phyloP scores from a whole-genome alignment of 441 rosid genomes.

The Viola pubescens region DNA sequence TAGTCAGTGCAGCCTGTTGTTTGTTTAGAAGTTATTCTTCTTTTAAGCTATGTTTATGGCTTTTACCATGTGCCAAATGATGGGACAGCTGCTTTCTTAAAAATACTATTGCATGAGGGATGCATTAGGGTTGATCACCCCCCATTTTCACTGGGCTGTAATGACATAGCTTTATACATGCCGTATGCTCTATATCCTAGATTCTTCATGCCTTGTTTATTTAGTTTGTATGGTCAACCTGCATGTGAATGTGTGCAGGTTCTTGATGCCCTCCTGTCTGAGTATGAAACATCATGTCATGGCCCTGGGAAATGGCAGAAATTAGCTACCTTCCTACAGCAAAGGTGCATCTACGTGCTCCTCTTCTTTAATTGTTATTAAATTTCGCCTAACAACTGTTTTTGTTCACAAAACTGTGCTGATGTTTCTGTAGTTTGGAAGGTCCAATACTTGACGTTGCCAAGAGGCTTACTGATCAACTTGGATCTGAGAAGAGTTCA shows the following conservation, averaged over 20 bases:
- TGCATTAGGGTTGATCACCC: too few relatives aligned
- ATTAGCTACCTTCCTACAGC: conserved; percentile 70
- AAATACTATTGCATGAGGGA: too few relatives aligned
- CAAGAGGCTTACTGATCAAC: conserved; percentile 69
- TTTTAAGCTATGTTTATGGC: too few relatives aligned
- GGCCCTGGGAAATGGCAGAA: conserved; percentile 98
- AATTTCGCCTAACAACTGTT: neutral
- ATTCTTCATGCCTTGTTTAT: too few relatives aligned
- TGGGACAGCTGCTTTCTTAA: too few relatives aligned
- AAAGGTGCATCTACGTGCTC: conserved; percentile 43
- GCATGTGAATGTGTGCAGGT: conserved; percentile 42
- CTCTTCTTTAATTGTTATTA: neutral
- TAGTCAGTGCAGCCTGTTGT: too few relatives aligned
- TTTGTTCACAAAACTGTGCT: conserved; percentile 1
- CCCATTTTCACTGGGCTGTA: too few relatives aligned
- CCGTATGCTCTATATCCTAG: too few relatives aligned
- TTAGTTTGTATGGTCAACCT: neutral
- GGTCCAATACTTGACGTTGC: conserved; percentile 82
- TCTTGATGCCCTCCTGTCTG: conserved; percentile 69
- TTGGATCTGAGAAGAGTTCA: conserved; percentile 82
- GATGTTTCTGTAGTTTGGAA: conserved; percentile 55
- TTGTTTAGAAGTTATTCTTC: too few relatives aligned
- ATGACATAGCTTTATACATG: too few relatives aligned
- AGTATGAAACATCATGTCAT: conserved; percentile 68
- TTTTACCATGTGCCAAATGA: too few relatives aligned